A percentile compares a stretch with the other conserved stretches of the same genome.
Conservation (phyloP, 352 stramenopile genomes). For the Aphanomyces astaci region DNA sequence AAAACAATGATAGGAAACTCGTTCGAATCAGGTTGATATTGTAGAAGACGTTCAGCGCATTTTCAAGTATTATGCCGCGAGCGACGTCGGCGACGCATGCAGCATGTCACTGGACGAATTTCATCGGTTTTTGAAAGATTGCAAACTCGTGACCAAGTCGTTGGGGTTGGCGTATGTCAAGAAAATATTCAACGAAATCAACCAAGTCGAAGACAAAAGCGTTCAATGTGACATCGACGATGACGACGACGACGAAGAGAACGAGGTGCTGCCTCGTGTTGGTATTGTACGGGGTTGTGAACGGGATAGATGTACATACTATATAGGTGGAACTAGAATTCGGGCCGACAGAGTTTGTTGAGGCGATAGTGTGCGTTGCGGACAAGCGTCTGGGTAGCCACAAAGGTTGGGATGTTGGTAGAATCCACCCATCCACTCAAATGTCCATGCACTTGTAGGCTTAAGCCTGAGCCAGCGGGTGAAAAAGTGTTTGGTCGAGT, state of each 20-base stretch:
- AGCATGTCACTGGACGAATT: conserved; percentile 60
- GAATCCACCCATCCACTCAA: conserved; percentile 27
- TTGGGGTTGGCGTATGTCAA: background rate
- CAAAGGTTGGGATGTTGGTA: background rate
- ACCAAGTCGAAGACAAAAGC: background rate
- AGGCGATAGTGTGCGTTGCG: conserved; percentile 49
- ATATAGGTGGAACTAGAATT: background rate
- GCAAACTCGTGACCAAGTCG: conserved; percentile 16
- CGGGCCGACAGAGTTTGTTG: conserved; percentile 42
- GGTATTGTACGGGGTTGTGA: no score
- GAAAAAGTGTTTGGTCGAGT: conserved; percentile 40
- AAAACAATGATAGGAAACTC: background rate
- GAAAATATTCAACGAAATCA: conserved; percentile 6
- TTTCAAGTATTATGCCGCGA: conserved; percentile 11
- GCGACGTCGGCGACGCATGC: background rate
- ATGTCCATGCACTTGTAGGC: background rate
- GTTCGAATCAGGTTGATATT: background rate
- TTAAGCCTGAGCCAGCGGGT: conserved; percentile 36
- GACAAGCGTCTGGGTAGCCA: conserved; percentile 27
- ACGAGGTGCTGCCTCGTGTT: background rate
- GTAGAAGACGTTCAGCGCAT: conserved; percentile 6
- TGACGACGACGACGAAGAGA: background rate
- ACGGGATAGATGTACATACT: background rate
- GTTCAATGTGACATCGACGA: background rate
- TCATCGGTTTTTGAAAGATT: conserved; percentile 58